phyloP scores from a whole-genome alignment of 2,329 filamentous ascomycete genomes.

The Rachicladosporium sp. region DNA sequence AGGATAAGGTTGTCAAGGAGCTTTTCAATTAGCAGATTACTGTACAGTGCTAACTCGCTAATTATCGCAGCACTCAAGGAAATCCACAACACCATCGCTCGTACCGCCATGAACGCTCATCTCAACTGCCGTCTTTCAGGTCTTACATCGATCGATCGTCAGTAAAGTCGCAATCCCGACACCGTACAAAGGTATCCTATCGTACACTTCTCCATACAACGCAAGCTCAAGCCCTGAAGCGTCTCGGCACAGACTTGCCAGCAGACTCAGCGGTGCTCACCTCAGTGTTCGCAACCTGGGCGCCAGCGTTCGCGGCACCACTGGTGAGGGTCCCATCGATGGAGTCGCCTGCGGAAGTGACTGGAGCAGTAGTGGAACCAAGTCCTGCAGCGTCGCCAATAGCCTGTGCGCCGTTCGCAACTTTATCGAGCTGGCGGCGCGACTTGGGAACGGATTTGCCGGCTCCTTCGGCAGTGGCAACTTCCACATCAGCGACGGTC shows the following conservation, averaged over 20 bases:
- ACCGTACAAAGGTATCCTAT: no score
- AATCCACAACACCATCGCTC: no score
- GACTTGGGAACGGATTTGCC: constrained; percentile 6
- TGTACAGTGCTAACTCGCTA: no score
- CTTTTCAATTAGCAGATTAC: no score
- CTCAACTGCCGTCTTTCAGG: no score
- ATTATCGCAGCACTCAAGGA: no score
- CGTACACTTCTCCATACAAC: no score
- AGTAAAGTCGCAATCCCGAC: no score
- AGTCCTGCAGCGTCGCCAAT: constrained; percentile 7
- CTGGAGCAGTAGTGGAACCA: constrained; percentile 4
- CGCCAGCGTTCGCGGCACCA: constrained; percentile 10
- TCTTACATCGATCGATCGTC: no score
- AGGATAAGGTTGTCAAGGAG: no score
- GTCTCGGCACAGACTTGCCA: constrained; percentile 6
- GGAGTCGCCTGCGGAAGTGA: constrained; percentile 5
- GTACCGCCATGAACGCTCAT: no score
- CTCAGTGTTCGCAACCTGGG: constrained; percentile 8
- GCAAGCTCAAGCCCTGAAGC: no score
- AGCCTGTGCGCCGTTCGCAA: constrained; percentile 10
- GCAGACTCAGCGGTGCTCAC: constrained; percentile 8
- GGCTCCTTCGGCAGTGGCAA: constrained; percentile 4
- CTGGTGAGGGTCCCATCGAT: constrained; percentile 10
- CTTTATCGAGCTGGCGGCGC: constrained; percentile 15
- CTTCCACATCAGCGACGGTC: constrained; percentile 5